These are phyloP conservation scores for Bacidia rubella DNA, from an alignment of 495 filamentous ascomycete species.

Conservation along the genomic window DNA sequence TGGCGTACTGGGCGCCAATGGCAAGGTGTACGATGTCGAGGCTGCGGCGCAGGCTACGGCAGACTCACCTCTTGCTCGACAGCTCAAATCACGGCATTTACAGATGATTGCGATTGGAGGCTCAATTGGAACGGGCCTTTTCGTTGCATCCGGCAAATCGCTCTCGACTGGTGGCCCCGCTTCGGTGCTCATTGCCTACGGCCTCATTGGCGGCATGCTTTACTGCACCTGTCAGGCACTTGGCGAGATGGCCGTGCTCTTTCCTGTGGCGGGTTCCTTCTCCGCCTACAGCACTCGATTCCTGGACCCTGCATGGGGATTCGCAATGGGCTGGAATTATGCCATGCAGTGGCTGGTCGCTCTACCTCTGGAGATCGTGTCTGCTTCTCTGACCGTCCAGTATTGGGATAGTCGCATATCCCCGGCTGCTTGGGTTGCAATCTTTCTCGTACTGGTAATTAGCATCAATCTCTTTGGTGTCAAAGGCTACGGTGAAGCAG, in stretches of 20 bases:
- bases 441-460: conserved; percentile 65
- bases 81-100: conserved; percentile 33
- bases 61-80: conserved; percentile 56
- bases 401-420: conserved; percentile 62
- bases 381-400: conserved; percentile 75
- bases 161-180: conserved; percentile 73
- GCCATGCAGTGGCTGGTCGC: conserved; percentile 86
- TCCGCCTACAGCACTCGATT: conserved; percentile 87
- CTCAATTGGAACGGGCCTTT: conserved; percentile 85
- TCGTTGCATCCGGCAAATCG: conserved; percentile 74
- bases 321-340: conserved; percentile 99
- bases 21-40: conserved; percentile 59
- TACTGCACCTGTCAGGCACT: conserved; percentile 86
- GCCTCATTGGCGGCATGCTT: conserved; percentile 75
- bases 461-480: conserved; percentile 78
- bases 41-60: conserved; percentile 63
- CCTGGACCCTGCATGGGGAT: conserved; percentile 89
- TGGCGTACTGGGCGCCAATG: conserved; percentile 39
- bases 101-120: conserved; percentile 48
- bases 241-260: conserved; percentile 82
- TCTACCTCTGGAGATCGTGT: conserved; percentile 79
- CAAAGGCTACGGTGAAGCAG: conserved; percentile 78
- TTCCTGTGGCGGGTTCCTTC: conserved; percentile 87
- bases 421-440: conserved; percentile 69
- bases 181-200: conserved; percentile 68